Percentiles rank a stretch among this genome's conserved stretches.
phyloP scores from a whole-genome alignment of 2,329 filamentous ascomycete species.

The Ramularia endophylla region DNA sequence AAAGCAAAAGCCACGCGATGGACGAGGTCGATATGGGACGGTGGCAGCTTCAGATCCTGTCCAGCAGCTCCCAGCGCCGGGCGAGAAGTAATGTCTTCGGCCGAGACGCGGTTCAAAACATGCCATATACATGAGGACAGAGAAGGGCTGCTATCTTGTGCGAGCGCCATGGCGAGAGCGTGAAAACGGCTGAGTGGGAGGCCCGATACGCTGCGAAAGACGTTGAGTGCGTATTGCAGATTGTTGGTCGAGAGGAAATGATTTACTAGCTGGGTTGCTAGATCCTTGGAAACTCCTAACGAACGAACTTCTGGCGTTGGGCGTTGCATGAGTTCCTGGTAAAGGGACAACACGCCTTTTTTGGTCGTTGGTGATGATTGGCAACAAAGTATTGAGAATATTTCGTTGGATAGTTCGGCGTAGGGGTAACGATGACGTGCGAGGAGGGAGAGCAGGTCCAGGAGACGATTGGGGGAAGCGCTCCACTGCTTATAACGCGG shows the following conservation, averaged over 20 bases:
- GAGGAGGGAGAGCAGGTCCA: constrained; percentile 8
- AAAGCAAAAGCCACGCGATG: constrained; percentile 42
- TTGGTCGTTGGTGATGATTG: background rate
- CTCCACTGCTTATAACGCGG: too few relatives aligned
- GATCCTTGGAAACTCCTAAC: constrained; percentile 8
- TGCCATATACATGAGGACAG: constrained; percentile 15
- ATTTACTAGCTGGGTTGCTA: constrained; percentile 13
- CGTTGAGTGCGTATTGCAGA: constrained; percentile 10
- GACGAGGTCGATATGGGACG: constrained; percentile 38
- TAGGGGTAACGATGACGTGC: constrained; percentile 4
- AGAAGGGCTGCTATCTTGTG: constrained; percentile 4
- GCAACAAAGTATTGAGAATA: constrained; percentile 8
- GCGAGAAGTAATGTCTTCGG: constrained; percentile 4
- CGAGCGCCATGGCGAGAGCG: constrained; percentile 19
- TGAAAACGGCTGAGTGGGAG: constrained; percentile 16
- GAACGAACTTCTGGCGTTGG: too few relatives aligned
- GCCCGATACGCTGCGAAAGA: constrained; percentile 15
- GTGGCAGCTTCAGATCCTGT: constrained; percentile 21
- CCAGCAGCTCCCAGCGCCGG: background rate
- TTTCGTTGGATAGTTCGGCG: constrained; percentile 3
- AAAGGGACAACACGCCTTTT: too few relatives aligned
- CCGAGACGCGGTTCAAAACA: constrained; percentile 17
- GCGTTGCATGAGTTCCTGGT: too few relatives aligned
- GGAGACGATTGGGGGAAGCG: constrained; percentile 4
- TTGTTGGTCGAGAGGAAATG: constrained; percentile 12